These are phyloP conservation scores for Craspedostauros australis DNA, from an alignment of 108 stramenopile genomes.

Conservation along the genomic window DNA sequence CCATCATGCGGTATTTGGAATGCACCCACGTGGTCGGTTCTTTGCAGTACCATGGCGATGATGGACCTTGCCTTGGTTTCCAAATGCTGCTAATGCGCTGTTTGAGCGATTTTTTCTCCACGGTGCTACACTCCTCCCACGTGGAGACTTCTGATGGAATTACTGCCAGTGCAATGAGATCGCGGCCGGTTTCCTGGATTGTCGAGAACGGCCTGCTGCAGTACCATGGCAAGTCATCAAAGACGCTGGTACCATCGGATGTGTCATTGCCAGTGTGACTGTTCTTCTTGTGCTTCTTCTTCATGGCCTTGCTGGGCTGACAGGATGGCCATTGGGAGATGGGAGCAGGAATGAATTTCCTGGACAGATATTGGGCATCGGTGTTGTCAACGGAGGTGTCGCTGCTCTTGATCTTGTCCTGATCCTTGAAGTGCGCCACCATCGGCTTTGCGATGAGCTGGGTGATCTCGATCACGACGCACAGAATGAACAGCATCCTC, in stretches of 20 bases:
- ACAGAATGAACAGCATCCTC: slow-evolving; percentile 50
- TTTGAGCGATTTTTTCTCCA: neutral
- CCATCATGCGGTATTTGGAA: slow-evolving; percentile 10
- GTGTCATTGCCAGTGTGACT: neutral
- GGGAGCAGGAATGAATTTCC: slow-evolving; percentile 8
- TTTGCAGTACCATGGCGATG: slow-evolving; percentile 32
- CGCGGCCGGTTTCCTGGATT: slow-evolving; percentile 16
- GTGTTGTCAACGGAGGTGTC: neutral
- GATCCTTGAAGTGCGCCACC: slow-evolving; percentile 39
- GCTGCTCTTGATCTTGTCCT: slow-evolving; percentile 15
- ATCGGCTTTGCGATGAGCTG: slow-evolving; percentile 40
- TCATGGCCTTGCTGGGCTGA: neutral
- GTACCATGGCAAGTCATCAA: slow-evolving; percentile 20
- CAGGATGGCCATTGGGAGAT: slow-evolving; percentile 12
- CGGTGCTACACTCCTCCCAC: slow-evolving; percentile 17
- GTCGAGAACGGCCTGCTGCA: slow-evolving; percentile 18
- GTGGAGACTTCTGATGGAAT: slow-evolving; percentile 15
- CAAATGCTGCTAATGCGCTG: slow-evolving; percentile 4
- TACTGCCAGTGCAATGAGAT: slow-evolving; percentile 8
- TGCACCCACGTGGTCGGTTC: slow-evolving; percentile 18
- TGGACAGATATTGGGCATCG: slow-evolving; percentile 9
- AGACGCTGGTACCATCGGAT: too few relatives aligned
- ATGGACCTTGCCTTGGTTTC: neutral
- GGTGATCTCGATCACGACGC: slow-evolving; percentile 52
- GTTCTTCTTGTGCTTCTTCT: neutral